These are phyloP conservation scores for Cryphonectria carpinicola DNA, from an alignment of 2,329 filamentous ascomycete genomes.

Conservation along the genomic window DNA sequence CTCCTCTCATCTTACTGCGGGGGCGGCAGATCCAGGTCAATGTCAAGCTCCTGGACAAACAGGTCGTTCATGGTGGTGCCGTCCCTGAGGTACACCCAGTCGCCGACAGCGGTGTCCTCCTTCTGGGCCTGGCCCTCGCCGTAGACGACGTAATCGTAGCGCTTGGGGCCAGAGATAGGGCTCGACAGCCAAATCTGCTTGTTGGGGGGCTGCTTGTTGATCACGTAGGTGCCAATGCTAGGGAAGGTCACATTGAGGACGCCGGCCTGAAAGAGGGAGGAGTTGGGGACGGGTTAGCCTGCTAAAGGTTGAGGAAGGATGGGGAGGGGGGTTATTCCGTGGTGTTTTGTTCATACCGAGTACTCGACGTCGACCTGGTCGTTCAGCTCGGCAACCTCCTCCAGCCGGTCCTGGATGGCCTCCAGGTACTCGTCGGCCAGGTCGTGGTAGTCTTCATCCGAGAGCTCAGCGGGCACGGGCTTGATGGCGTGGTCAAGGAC, in stretches of 20 bases:
- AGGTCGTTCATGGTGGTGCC: conserved; percentile 75
- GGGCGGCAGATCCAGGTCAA: conserved; percentile 55
- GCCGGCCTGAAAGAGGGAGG: conserved; percentile 64
- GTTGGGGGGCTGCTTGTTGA: conserved; percentile 99
- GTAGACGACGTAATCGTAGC: conserved; percentile 84
- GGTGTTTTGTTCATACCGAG: conserved; percentile 61
- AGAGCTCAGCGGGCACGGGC: conserved; percentile 62
- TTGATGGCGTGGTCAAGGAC: conserved; percentile 39
- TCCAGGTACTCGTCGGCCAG: conserved; percentile 77
- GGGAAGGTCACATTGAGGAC: conserved; percentile 78
- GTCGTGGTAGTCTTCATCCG: conserved; percentile 74
- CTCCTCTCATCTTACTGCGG: conserved; percentile 15
- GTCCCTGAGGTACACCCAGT: conserved; percentile 90
- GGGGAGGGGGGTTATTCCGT: background rate
- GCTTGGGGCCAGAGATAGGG: conserved; percentile 87
- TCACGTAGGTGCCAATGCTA: conserved; percentile 78
- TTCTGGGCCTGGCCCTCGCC: conserved; percentile 78
- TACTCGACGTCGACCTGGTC: conserved; percentile 88
- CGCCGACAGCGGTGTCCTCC: conserved; percentile 71
- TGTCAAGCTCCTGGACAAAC: conserved; percentile 74
- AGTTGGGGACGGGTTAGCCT: background rate
- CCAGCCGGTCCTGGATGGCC: conserved; percentile 60
- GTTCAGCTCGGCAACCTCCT: conserved; percentile 72
- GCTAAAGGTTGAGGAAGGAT: background rate
- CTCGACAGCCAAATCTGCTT: conserved; percentile 97